phyloP scores from a whole-genome alignment of 805 yeast genomes.

The Zygosaccharomyces gambellarensis region DNA sequence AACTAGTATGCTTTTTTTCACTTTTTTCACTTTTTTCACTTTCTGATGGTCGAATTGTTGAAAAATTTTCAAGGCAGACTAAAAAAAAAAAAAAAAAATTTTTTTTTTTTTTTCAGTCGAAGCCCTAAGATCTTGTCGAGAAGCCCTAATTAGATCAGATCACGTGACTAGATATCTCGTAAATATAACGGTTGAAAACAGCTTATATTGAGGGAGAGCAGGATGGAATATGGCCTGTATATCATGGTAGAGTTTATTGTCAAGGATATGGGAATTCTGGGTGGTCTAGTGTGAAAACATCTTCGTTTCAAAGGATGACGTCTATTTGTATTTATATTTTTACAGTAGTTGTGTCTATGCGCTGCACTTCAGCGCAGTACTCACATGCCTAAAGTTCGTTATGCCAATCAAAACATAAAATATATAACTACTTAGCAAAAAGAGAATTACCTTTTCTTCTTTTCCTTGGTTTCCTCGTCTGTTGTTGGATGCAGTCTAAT shows the following conservation, averaged over 20 bases:
- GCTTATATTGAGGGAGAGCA: too few species aligned
- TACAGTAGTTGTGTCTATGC: too few species aligned
- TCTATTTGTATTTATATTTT: too few species aligned
- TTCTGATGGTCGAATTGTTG: constrained; percentile 6
- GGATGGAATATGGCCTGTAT: too few species aligned
- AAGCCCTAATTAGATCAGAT: not conserved
- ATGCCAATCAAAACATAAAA: not conserved
- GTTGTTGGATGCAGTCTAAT: constrained; percentile 79
- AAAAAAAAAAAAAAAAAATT: not conserved
- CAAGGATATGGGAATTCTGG: too few species aligned
- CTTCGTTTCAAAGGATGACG: too few species aligned
- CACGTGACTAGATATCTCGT: not conserved
- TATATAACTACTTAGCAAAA: constrained; percentile 1
- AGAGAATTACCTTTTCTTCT: constrained; percentile 32
- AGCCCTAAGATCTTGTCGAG: not conserved
- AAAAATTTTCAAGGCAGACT: constrained; percentile 10
- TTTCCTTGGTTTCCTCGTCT: constrained; percentile 75
- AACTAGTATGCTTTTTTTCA: not conserved
- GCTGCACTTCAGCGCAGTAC: not conserved
- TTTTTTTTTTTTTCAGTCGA: not conserved
- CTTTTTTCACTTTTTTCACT: not conserved
- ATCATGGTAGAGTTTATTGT: too few species aligned
- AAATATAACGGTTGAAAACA: too few species aligned
- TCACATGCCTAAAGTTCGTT: not conserved
- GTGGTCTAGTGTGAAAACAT: too few species aligned